These are phyloP conservation scores for Barbarea vulgaris DNA, from an alignment of 345 rosid species.

Conservation along the genomic window DNA sequence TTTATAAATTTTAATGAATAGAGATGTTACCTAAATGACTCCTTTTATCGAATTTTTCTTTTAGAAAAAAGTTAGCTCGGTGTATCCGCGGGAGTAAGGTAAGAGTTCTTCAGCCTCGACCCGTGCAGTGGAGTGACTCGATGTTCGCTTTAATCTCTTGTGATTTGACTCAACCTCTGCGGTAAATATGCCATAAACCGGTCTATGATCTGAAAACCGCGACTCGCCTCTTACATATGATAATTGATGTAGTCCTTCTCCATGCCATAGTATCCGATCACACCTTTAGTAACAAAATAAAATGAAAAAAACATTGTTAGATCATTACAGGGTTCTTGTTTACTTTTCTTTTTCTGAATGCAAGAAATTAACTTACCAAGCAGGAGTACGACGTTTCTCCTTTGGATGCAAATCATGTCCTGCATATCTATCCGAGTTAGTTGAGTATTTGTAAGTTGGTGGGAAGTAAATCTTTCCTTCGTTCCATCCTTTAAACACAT, in stretches of 20 bases:
- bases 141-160: constrained; percentile 69
- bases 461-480: constrained; percentile 98
- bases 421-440: constrained; percentile 93
- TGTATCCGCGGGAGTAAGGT: constrained; percentile 86
- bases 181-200: constrained; percentile 89
- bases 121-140: constrained; percentile 71
- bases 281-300: constrained; percentile 57
- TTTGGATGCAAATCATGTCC: constrained; percentile 90
- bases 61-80: constrained; percentile 91
- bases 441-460: constrained; percentile 97
- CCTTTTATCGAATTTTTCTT: constrained; percentile 12
- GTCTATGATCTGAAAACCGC: constrained; percentile 94
- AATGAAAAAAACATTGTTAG: constrained; percentile 7
- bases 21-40: constrained; percentile 35
- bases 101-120: constrained; percentile 92
- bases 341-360: background rate
- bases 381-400: constrained; percentile 98
- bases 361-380: constrained; percentile 74
- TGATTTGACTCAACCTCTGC: constrained; percentile 91
- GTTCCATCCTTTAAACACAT: constrained; percentile 86
- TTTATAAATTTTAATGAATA: constrained; percentile 17
- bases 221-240: constrained; percentile 95
- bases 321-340: constrained; percentile 9
- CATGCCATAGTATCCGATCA: constrained; percentile 92
- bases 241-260: constrained; percentile 91